Base-by-base conservation (phyloP, 192 early-diverging fungal genomes). In the Coemansia sp. region DNA sequence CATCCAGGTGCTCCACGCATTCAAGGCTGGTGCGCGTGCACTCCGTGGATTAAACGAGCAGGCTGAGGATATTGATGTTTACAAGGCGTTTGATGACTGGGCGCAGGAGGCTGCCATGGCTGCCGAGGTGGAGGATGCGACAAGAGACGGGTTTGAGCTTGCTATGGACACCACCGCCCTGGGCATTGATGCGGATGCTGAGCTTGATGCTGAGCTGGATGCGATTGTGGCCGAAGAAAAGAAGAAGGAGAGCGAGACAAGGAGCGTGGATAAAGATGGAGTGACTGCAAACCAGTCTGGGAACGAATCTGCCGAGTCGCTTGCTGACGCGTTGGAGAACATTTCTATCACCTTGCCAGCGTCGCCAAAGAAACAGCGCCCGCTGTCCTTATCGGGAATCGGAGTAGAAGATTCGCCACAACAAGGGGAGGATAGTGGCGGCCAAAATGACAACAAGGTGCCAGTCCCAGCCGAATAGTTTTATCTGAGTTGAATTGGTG, bases 131-230 rank as follows among this genome's bases (percentile, higher is more conserved):
- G 72, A 67, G 0, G 65, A 47, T 10, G 66, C 63, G 4, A 36
- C 71, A 55, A 41, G 57, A 3, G 77, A 65, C 15, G 64, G 43
- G 0, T 54, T 22, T 19, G 51, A 54, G 3, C 51, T 54, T 54
- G 51, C 39, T 8, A 19, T 62, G 11, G 64, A 48, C 5, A 63
- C 18, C 12, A 36, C 61, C 8, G 56, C 37, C 16, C 66, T 52
- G 19, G 61, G 45, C 8, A 12, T 40, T 11, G 71, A 63, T 18
- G 67, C 61, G 19, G 72, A 74, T 11, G 45, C 18, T 16, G 73
- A 69, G 63, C 59, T 81, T 16, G 78, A 81, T 57, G 67, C 61
- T 18, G 73, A 81, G 71, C 71, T 81, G 16, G 74, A 76, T 19
- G 74, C 67, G 10, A 39, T 81, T 56, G 12, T 81, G 57, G 63